phyloP scores from a whole-genome alignment of 2,329 filamentous ascomycete species.

The Alternaria longipes region DNA sequence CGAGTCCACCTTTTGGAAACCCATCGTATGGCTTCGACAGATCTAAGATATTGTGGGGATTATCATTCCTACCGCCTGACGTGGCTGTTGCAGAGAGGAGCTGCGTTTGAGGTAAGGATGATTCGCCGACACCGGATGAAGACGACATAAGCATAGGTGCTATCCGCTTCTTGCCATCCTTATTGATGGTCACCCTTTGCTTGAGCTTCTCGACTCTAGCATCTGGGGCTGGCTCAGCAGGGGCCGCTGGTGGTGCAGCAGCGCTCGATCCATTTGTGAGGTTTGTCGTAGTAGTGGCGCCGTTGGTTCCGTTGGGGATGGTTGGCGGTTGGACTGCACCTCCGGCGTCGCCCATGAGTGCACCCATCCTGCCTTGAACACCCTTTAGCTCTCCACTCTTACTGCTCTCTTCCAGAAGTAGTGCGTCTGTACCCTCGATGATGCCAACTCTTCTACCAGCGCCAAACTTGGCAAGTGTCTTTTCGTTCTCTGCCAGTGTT shows the following conservation, averaged over 20 bases:
- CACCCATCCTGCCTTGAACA: constrained; percentile 95
- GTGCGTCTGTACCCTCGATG: constrained; percentile 87
- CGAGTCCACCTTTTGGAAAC: constrained; percentile 86
- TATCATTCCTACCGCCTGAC: constrained; percentile 69
- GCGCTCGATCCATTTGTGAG: constrained; percentile 58
- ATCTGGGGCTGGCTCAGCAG: constrained; percentile 55
- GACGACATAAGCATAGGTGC: constrained; percentile 87
- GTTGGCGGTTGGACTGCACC: constrained; percentile 58
- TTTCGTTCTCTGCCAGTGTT: constrained; percentile 87
- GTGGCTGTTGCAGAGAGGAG: constrained; percentile 79
- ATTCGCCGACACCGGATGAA: constrained; percentile 84
- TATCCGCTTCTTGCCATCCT: constrained; percentile 96
- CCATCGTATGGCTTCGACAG: constrained; percentile 94
- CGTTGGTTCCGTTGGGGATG: constrained; percentile 65
- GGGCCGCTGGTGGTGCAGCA: constrained; percentile 39
- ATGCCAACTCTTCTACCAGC: constrained; percentile 89
- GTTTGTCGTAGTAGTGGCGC: constrained; percentile 54
- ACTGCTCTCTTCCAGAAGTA: constrained; percentile 88
- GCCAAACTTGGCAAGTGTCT: constrained; percentile 90
- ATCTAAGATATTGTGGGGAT: constrained; percentile 84
- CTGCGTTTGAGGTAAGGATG: constrained; percentile 87
- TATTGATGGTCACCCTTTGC: constrained; percentile 90
- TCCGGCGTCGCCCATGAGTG: constrained; percentile 89
- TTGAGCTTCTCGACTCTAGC: constrained; percentile 77
- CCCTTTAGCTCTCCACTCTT: constrained; percentile 90